Conservation (phyloP, 148 eudicot genomes). For the Silene latifolia region DNA sequence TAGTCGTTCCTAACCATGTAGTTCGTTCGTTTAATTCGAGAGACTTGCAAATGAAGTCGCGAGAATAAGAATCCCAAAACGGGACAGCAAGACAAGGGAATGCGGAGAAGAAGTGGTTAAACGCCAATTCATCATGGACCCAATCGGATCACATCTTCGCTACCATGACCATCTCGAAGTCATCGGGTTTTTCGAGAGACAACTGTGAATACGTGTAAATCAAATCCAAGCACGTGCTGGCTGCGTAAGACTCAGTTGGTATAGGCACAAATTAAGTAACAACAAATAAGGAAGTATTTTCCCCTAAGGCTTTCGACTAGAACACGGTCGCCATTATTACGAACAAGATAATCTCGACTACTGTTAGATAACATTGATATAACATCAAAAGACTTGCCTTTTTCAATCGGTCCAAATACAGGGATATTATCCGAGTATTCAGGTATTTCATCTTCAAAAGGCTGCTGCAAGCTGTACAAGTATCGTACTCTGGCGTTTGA, state of each 20-base stretch:
- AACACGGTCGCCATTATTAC: too few species aligned
- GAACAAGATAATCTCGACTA: background rate
- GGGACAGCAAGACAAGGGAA: conserved; percentile 3
- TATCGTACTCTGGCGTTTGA: too few species aligned
- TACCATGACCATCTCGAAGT: background rate
- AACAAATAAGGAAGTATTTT: too few species aligned
- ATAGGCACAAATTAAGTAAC: too few species aligned
- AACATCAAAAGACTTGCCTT: background rate
- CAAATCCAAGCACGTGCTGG: background rate
- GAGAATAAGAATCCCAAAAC: background rate
- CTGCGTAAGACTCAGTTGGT: too few species aligned
- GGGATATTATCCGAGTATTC: background rate
- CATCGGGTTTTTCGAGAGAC: background rate
- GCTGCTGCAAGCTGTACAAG: background rate
- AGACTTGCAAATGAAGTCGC: background rate
- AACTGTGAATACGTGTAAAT: background rate
- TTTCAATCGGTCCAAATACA: background rate
- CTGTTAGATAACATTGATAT: background rate
- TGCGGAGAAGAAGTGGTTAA: background rate
- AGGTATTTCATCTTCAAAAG: background rate
- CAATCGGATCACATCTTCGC: background rate
- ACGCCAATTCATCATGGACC: background rate
- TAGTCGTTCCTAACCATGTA: too few species aligned
- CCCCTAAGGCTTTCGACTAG: too few species aligned
- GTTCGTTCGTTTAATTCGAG: background rate